Conservation (phyloP, 306 rosid species). For the Hylodesmum podocarpum region DNA sequence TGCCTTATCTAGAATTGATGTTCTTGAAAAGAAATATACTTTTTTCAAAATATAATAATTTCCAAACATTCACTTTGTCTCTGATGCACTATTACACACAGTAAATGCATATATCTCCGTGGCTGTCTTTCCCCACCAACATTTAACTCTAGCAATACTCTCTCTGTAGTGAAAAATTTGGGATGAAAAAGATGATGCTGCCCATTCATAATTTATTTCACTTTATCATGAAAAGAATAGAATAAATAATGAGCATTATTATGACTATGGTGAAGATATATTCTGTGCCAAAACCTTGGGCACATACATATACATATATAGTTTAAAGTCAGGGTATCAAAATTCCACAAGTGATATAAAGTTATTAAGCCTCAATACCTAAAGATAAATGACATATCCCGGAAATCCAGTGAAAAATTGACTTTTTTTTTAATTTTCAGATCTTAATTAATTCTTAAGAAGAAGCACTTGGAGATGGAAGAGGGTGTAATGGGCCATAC, state of each 20-base stretch:
- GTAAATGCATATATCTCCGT: not conserved
- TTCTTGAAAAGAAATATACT: too few species aligned
- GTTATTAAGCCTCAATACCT: constrained; percentile 5
- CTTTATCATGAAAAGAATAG: not conserved
- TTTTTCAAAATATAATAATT: too few species aligned
- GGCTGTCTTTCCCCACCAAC: not conserved
- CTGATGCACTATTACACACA: not conserved
- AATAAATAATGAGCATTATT: not conserved
- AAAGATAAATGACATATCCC: constrained; percentile 47
- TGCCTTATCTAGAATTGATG: too few species aligned
- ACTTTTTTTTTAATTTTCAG: not conserved
- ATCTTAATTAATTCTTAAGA: not conserved
- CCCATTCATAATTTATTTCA: not conserved
- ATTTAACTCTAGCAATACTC: not conserved
- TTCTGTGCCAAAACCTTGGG: constrained; percentile 15
- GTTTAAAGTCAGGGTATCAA: constrained; percentile 23
- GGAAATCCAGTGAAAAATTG: constrained; percentile 50
- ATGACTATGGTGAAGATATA: not conserved
- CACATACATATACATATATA: not conserved
- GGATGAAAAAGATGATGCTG: not conserved
- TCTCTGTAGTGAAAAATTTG: not conserved
- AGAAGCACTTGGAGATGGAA: constrained; percentile 1
- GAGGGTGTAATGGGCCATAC: constrained; percentile 34
- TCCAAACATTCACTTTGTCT: not conserved
- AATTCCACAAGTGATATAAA: constrained; percentile 31